These are phyloP conservation scores for Corniculantispora saksenae DNA, from an alignment of 2,329 filamentous ascomycete species.

Conservation along the genomic window DNA sequence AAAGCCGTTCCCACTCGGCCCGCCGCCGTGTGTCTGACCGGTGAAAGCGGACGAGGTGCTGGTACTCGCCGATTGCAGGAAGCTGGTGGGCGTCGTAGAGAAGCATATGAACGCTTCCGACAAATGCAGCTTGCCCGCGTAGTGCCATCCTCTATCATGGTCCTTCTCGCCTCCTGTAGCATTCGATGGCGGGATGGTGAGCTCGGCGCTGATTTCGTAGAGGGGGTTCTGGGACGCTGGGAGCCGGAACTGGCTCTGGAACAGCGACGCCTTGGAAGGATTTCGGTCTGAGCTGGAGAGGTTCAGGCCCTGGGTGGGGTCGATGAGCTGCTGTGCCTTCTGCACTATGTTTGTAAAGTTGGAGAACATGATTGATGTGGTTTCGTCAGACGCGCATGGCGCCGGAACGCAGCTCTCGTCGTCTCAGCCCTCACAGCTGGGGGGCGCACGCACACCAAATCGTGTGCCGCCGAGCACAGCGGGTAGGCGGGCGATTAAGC, in stretches of 20 bases:
- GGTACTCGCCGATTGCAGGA: conserved; percentile 75
- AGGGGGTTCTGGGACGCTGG: conserved; percentile 89
- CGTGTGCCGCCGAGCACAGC: background rate
- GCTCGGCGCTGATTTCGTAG: conserved; percentile 94
- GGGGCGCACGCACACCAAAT: background rate
- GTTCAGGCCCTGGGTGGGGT: conserved; percentile 76
- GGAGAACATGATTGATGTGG: conserved; percentile 52
- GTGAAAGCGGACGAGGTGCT: conserved; percentile 82
- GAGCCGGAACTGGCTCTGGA: conserved; percentile 94
- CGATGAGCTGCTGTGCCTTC: conserved; percentile 93
- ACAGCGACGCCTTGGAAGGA: conserved; percentile 88
- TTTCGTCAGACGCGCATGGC: conserved; percentile 19
- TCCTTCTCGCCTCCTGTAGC: conserved; percentile 70
- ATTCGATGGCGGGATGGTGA: conserved; percentile 79
- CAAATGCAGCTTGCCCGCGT: conserved; percentile 88
- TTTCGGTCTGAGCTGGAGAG: conserved; percentile 74
- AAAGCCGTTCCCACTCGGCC: conserved; percentile 93
- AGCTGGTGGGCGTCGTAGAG: conserved; percentile 89
- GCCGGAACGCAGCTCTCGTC: conserved; percentile 4
- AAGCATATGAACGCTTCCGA: conserved; percentile 97
- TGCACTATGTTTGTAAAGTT: conserved; percentile 80
- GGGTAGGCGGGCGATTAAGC: background rate
- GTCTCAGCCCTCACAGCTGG: conserved; percentile 7
- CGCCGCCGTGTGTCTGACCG: conserved; percentile 88
- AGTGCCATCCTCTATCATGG: conserved; percentile 77